These are phyloP conservation scores for Poa pratensis DNA, from an alignment of 176 grass and related monocot genomes.

Conservation along the genomic window DNA sequence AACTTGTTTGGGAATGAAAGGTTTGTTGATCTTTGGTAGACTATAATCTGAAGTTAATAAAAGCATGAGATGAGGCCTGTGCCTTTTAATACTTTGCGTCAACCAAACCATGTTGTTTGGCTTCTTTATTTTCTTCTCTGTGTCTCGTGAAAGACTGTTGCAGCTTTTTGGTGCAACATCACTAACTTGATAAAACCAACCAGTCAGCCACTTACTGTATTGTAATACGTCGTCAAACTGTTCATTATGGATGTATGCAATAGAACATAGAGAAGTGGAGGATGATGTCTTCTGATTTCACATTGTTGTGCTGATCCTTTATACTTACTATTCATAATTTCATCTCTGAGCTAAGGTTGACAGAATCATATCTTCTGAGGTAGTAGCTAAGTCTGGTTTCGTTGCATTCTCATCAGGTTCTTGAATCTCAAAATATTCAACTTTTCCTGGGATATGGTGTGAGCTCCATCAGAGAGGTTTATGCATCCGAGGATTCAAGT, in stretches of 20 bases:
- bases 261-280: background rate
- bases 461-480: slow-evolving; percentile 63
- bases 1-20: no score
- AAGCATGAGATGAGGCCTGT: background rate
- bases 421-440: slow-evolving; percentile 82
- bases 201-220: background rate
- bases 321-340: slow-evolving; percentile 22
- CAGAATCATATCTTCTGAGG: background rate
- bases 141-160: background rate
- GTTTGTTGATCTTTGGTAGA: no score
- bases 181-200: background rate
- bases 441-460: slow-evolving; percentile 90
- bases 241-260: background rate
- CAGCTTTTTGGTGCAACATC: no score
- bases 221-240: background rate
- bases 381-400: slow-evolving; percentile 9
- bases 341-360: background rate
- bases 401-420: slow-evolving; percentile 54
- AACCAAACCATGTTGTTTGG: slow-evolving; percentile 1
- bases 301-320: background rate
- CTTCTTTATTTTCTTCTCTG: background rate
- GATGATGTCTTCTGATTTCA: background rate
- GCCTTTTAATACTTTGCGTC: background rate
- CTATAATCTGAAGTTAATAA: background rate
- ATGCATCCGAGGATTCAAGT: slow-evolving; percentile 56